Evolutionary conservation across 176 grass and related monocot species (phyloP).

Genomic region (Carex cristatella): DNA sequence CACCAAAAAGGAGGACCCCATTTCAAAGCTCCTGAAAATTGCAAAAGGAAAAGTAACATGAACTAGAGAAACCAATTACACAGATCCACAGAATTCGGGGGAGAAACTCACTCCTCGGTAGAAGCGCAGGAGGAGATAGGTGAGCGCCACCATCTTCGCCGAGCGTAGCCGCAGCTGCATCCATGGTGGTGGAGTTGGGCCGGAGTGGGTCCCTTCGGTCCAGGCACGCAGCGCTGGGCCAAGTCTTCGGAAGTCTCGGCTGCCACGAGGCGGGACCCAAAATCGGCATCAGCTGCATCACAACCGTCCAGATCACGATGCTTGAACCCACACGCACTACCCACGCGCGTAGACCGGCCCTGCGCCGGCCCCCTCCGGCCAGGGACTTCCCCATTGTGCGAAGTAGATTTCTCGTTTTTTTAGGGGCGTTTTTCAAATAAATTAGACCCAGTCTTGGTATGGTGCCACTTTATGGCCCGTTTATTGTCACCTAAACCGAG

Average conservation of each 20-base stretch:
- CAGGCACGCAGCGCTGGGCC: constrained; percentile 33
- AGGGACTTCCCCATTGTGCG: constrained; percentile 10
- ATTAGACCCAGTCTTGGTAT: background rate
- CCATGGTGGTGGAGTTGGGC: constrained; percentile 26
- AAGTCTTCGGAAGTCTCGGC: constrained; percentile 35
- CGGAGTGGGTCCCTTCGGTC: constrained; percentile 31
- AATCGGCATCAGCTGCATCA: constrained; percentile 60
- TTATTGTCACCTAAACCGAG: constrained; percentile 16
- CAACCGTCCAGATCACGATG: constrained; percentile 57
- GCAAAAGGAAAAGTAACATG: background rate
- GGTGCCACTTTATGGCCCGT: constrained; percentile 17
- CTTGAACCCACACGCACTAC: constrained; percentile 57
- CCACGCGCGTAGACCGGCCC: constrained; percentile 37
- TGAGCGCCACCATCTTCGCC: constrained; percentile 19
- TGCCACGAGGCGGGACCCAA: constrained; percentile 40
- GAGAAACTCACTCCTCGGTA: constrained; percentile 50
- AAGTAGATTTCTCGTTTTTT: background rate
- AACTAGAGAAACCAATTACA: constrained; percentile 22
- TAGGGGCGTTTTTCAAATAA: background rate
- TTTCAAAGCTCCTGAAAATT: background rate
- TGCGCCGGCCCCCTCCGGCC: constrained; percentile 24
- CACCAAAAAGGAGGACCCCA: background rate
- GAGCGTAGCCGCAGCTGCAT: constrained; percentile 19
- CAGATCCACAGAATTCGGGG: constrained; percentile 8
- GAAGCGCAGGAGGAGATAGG: constrained; percentile 33